Evolutionary conservation across 2,329 filamentous ascomycete species (phyloP), one percentile per base, ranked within the genome.

Genomic region (Colletotrichum sp.): DNA sequence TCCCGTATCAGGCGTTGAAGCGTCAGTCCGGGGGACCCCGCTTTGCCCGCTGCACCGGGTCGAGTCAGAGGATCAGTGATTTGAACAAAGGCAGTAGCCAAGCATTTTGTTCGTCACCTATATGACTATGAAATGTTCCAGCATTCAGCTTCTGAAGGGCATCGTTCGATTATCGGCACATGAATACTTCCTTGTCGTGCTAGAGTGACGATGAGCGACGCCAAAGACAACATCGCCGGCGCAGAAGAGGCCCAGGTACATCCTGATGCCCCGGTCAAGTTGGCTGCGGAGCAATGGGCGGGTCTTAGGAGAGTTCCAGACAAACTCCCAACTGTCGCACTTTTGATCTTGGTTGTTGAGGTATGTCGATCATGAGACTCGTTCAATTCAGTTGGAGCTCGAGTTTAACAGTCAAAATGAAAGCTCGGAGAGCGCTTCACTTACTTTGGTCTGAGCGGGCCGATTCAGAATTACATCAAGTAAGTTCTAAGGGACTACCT

Each of bases 391-490:
- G 6, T 36, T n/a, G 22, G 11, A 8, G n/a, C 39, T 29, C 9
- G 19, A 11, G 6, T n/a, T 27, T 34, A 52, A 67, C 64, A 29
- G 12, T 25, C 5, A 6, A 2, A 82, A 82, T 8, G 4, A 12
- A 49, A 49, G 79, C 75, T 83, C 9, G 82, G 82, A 7, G 82
- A 83, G 49, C 78, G 82, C 19, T 82, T 83, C 57, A 82, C 81
- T 5, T 81, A 80, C 72, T 82, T 83, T 68, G 82, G 82, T 8
- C 77, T 83, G 7, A 82, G 81, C 15, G 82, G 82, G 3, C 80
- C 81, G 0, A 79, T 83, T 27, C 82, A 83, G 52, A 83, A 83
- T 67, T 83, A 83, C 64, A 83, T 83, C 75, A 83, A 81, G 77
- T 79, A 29, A 72, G 68, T 29, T 22, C 11, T 13, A 25, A 34